These are phyloP conservation scores for Vanderwaltozyma tropicalis DNA, from an alignment of 805 yeast species.

Conservation along the genomic window DNA sequence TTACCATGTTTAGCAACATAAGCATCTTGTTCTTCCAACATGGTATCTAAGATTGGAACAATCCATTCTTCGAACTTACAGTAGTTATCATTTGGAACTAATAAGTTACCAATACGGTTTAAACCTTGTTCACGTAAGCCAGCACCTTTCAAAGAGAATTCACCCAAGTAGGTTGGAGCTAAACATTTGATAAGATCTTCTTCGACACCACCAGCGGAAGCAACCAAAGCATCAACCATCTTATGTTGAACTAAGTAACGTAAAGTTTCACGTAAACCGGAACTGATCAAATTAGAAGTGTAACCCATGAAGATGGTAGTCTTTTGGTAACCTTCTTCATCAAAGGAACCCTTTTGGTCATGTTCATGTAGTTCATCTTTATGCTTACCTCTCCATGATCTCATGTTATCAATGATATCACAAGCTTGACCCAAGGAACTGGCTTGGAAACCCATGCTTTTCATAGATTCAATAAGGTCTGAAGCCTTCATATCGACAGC, in stretches of 20 bases:
- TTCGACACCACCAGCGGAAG: conserved; percentile 98
- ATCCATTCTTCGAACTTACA: conserved; percentile 98
- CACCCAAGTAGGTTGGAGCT: conserved; percentile 95
- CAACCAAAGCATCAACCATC: conserved; percentile 88
- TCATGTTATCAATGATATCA: conserved; percentile 86
- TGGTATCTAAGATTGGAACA: conserved; percentile 79
- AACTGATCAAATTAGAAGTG: conserved; percentile 90
- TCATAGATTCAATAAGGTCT: conserved; percentile 75
- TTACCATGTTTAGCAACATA: conserved; percentile 45
- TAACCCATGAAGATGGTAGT: conserved; percentile 92
- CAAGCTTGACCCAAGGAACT: conserved; percentile 78
- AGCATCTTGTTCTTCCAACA: conserved; percentile 81
- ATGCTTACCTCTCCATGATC: conserved; percentile 84
- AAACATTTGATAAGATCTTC: conserved; percentile 94
- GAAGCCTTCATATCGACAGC: conserved; percentile 71
- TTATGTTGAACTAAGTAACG: conserved; percentile 86
- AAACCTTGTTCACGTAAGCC: conserved; percentile 85
- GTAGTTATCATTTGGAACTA: conserved; percentile 96
- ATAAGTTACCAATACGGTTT: conserved; percentile 93
- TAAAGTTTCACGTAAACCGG: conserved; percentile 87
- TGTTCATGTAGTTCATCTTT: conserved; percentile 58
- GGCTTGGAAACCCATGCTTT: conserved; percentile 95
- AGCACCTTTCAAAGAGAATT: conserved; percentile 71
- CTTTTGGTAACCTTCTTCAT: conserved; percentile 66
- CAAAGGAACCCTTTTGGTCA: conserved; percentile 63